Base-by-base conservation (phyloP, 2,329 filamentous ascomycete species). In the Aureobasidium sp. region DNA sequence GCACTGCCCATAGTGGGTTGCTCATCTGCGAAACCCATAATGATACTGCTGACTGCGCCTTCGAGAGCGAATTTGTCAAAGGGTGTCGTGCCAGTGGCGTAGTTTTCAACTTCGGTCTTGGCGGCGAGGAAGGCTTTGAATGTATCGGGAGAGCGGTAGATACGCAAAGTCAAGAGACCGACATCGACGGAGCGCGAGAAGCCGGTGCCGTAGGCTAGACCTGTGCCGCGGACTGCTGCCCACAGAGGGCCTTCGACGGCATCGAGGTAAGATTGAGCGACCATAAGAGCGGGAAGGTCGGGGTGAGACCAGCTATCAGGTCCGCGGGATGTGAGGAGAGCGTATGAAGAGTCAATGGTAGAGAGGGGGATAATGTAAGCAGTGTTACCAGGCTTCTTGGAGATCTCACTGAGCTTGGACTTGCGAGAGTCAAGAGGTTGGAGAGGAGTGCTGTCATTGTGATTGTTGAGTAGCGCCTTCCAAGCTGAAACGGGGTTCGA, bases 221-320 rank as follows among this genome's bases (percentile, higher is more conserved):
- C 96, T 50, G 93, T 96, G 65, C 96, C 96, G 54, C 96, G 93
- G 56, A 98, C 93, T 0, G 94, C 93, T 69, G 92, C 92, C 95
- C 96, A 98, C 38, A 99, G 88, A 0, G 96, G 96, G 0, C 96
- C 96, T 79, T 99, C 96, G 23, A 97, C 92, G 1, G 94, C 91
- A 75, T 98, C 95, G 67, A 99, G 91, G 76, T 98, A 98, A 25
- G 94, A 90, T 58, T 94, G 89, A 1, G 95, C 94, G 10, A 99
- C 95, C 77, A 97, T 88, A 60, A 97, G 86, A 2, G 95, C 91
- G 0, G 96, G 94, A 1, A 98, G 84, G 20, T 89, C 87, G 0
- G 94, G 91, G 73, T 98, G 91, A 5, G 87, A 85, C 74, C 92
- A 95, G 0, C 91, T 93, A 29, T 88, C 86, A 20, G 95, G 88